Base-by-base conservation (phyloP, 2,329 filamentous ascomycete species). In the Massarina eburnea region DNA sequence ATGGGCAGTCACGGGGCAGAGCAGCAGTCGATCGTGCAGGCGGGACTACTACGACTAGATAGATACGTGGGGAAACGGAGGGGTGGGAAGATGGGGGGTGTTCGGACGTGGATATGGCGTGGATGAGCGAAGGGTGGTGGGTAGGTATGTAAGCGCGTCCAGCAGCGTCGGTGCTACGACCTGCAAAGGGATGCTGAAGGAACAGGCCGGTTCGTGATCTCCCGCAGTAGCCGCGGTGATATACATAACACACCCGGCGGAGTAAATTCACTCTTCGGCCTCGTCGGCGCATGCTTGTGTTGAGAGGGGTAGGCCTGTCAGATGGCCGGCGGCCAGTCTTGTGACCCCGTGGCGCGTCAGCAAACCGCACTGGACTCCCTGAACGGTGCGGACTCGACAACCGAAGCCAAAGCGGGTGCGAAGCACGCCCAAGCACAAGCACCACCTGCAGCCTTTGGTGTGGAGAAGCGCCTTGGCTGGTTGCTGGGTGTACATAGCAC, bases 141-240 rank as follows among this genome's bases (percentile, higher is more conserved):
- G n/a, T 10, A 9, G 17, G 40, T 33, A 45, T 45, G 43, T 39
- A 42, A 43, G 39, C 36, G 43, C 41, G 43, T 29, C 27, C n/a
- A 14, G 6, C 27, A 14, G 27, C n/a, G 24, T 26, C 12, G 24
- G 7, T 26, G 24, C 24, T 26, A 12, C 21, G 35, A 33, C 12
- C 34, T 33, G 37, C 32, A 35, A 35, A 32, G 48, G 41, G 44
- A 39, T 39, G 49, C 37, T 27, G 26, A 43, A 17, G 19, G 18
- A 4, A n/a, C 12, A 14, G 27, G 27, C n/a, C 24, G 17, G 35
- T 12, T 14, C 26, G 39, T 40, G 49, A 46, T 52, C 53, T 59
- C 27, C 60, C 62, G 62, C 62, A 54, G 57, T 54, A 64, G 61
- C 62, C 62, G 61, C 62, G 61, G 63, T 58, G 60, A 57, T 7